Conservation (phyloP, 495 filamentous ascomycete genomes). For the Penicillium nucicola region DNA sequence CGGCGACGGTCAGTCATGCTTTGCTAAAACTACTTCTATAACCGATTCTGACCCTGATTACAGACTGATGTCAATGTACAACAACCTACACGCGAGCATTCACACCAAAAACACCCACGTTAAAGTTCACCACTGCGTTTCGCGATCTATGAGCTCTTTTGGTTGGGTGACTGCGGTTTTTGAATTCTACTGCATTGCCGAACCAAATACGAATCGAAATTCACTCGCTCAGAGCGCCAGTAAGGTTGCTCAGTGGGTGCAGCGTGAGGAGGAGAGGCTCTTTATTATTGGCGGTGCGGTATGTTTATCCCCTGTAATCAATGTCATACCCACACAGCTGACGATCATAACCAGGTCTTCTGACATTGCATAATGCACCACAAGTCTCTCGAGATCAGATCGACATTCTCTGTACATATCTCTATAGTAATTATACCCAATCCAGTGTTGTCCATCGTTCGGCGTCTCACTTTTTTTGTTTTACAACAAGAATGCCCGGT, state of each 20-base stretch:
- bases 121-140: slow-evolving; percentile 78
- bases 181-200: slow-evolving; percentile 93
- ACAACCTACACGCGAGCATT: slow-evolving; percentile 74
- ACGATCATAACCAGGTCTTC: slow-evolving; percentile 21
- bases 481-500: no score
- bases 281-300: slow-evolving; percentile 96
- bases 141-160: slow-evolving; percentile 69
- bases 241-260: slow-evolving; percentile 83
- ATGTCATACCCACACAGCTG: neutral
- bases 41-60: neutral
- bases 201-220: slow-evolving; percentile 69
- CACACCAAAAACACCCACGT: slow-evolving; percentile 80
- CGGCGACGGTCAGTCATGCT: slow-evolving; percentile 53
- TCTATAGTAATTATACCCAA: slow-evolving; percentile 9
- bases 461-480: neutral
- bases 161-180: slow-evolving; percentile 90
- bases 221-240: slow-evolving; percentile 82
- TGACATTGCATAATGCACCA: neutral
- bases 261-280: slow-evolving; percentile 83
- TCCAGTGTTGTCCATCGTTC: neutral
- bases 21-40: neutral
- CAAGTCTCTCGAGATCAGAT: no score
- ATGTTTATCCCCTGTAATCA: slow-evolving; percentile 15
- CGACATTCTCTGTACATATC: neutral
- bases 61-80: slow-evolving; percentile 80